Base-by-base conservation (phyloP, 2,329 filamentous ascomycete species). In the Pseudogymnoascus sp. region DNA sequence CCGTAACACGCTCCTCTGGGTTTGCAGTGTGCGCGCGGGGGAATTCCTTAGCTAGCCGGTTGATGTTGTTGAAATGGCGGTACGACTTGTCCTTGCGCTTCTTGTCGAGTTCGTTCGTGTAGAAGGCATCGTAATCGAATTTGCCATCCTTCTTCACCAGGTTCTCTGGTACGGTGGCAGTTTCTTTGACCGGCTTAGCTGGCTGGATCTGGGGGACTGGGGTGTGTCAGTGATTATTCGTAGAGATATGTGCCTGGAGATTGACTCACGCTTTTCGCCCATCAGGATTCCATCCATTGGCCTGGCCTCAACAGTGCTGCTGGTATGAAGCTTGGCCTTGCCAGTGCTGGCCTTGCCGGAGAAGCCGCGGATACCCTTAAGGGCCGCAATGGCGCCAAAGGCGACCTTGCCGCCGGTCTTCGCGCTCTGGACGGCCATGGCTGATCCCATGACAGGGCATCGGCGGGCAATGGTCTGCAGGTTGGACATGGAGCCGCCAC, bases 31-130 rank as follows among this genome's bases (percentile, higher is more conserved):
- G 94, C 52, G 94, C 94, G 67, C 90, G 90, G 31, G 94, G 94
- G 66, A 99, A 99, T 67, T 97, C 91, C 78, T 94, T 91, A 68
- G 94, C 94, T 65, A 99, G 83, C 37, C 94, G 92, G 74, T 99
- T 99, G 85, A 99, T 99, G 81, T 99, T 99, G 83, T 99, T 99
- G 82, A 99, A 99, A 81, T 97, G 97, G 73, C 94, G 91, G 80
- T 99, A 99, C 61, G 92, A 97, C 80, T 97, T 97, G 83, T 99
- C 94, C 82, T 96, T 92, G 83, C 96, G 94, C 81, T 99, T 99
- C 84, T 97, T 97, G 70, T 97, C 91, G 69, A 99, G 78, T 76
- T 99, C 93, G 65, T 80, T 80, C 67, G 87, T 79, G 78, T 97
- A 99, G 77, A 97, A 99, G 55, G 76, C 84, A 71, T 96, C 87